Percentiles rank a stretch among this genome's conserved stretches.
These are phyloP conservation scores for Mycena venus DNA, from an alignment of 768 basidiomycete species.

Conservation along the genomic window DNA sequence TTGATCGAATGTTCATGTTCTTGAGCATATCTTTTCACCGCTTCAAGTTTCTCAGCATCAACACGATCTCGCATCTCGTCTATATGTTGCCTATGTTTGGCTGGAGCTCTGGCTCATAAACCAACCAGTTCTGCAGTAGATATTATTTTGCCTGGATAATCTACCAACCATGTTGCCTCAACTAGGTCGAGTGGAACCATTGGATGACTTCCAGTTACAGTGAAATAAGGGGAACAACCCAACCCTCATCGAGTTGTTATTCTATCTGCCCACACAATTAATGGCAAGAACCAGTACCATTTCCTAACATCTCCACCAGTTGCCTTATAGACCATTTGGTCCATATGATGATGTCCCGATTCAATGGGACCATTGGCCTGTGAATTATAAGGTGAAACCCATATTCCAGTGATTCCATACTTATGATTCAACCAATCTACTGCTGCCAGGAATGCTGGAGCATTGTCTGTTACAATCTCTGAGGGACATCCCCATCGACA, in stretches of 20 bases:
- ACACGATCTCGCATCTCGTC: not conserved
- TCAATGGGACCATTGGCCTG: slow-evolving; percentile 11
- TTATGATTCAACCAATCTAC: not conserved
- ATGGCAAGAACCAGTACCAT: slow-evolving; percentile 20
- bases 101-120: no score
- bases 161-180: not conserved
- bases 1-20: not conserved
- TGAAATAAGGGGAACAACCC: slow-evolving; percentile 7
- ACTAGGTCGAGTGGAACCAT: not conserved
- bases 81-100: not conserved
- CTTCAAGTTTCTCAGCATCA: not conserved
- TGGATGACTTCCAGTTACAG: not conserved
- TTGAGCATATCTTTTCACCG: not conserved
- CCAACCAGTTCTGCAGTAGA: no score
- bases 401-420: no score
- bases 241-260: slow-evolving; percentile 1
- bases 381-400: not conserved
- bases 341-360: not conserved
- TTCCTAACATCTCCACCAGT: not conserved
- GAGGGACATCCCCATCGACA: not conserved
- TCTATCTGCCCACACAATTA: slow-evolving; percentile 9
- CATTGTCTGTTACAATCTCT: no score
- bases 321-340: not conserved
- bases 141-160: no score
- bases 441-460: not conserved